phyloP scores from a whole-genome alignment of 163 green algal genomes.

The Scenedesmus sp. region DNA sequence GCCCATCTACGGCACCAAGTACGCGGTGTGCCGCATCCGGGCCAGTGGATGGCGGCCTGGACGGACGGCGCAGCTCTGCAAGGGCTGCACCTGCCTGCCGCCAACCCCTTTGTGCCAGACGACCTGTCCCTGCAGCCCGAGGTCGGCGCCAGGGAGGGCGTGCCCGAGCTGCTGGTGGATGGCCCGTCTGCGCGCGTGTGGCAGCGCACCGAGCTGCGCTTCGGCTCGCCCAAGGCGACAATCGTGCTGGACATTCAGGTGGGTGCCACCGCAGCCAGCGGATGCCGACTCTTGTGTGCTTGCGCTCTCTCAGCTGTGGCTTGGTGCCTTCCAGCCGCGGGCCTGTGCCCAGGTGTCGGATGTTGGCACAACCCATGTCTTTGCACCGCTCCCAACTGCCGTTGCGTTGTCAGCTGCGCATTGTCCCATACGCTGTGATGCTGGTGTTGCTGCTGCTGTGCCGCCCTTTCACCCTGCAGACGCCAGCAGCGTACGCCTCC shows the following conservation, averaged over 20 bases:
- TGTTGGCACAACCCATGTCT: too few species aligned
- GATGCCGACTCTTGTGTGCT: constrained; percentile 6
- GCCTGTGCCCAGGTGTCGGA: too few species aligned
- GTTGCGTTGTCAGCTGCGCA: too few species aligned
- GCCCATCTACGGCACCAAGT: constrained; percentile 85
- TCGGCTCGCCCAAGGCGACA: constrained; percentile 73
- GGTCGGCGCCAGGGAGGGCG: neutral
- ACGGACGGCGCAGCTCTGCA: neutral
- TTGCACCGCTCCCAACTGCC: too few species aligned
- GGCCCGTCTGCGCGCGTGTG: constrained; percentile 15
- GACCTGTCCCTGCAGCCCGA: constrained; percentile 61
- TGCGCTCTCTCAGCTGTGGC: too few species aligned
- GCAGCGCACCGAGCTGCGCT: constrained; percentile 61
- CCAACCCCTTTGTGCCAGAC: constrained; percentile 90
- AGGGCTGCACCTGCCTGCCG: constrained; percentile 80
- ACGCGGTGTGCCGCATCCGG: constrained; percentile 51
- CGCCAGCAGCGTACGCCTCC: constrained; percentile 75
- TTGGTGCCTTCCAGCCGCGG: too few species aligned
- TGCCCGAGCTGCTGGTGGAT: constrained; percentile 21
- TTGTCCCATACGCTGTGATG: neutral
- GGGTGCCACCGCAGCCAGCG: neutral
- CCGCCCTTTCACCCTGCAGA: constrained; percentile 38
- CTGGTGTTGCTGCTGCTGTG: neutral
- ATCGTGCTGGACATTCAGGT: constrained; percentile 80
- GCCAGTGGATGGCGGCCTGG: constrained; percentile 73